Conservation (phyloP, 2,329 filamentous ascomycete species). For the Camillea tinctor region DNA sequence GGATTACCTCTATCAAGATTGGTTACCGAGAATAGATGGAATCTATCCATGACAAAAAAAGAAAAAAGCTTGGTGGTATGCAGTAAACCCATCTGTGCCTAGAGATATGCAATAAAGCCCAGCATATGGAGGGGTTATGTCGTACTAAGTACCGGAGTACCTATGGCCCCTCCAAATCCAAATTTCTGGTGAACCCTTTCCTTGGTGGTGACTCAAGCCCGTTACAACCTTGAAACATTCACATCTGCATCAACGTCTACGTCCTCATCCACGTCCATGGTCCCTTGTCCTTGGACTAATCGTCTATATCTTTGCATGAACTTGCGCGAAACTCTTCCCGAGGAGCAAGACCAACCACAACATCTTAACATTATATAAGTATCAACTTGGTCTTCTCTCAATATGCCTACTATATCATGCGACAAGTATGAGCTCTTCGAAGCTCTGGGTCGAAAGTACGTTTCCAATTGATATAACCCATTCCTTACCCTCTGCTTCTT, state of each 20-base stretch:
- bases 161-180: not conserved
- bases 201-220: not conserved
- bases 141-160: not conserved
- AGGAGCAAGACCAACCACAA: not conserved
- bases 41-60: not conserved
- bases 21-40: not conserved
- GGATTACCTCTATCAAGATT: not conserved
- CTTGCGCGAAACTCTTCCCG: not conserved
- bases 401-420: conserved; percentile 94
- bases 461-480: conserved; percentile 11
- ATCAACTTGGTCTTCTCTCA: conserved; percentile 22
- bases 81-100: too few relatives aligned
- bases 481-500: conserved; percentile 12
- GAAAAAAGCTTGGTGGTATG: too few relatives aligned
- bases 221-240: too few relatives aligned
- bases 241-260: too few relatives aligned
- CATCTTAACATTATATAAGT: too few relatives aligned
- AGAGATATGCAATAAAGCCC: not conserved
- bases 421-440: conserved; percentile 96
- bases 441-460: conserved; percentile 81
- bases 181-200: too few relatives aligned
- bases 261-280: too few relatives aligned
- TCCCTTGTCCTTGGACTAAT: too few relatives aligned
- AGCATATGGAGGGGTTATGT: not conserved
- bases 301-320: not conserved